A percentile compares a stretch with the other conserved stretches of the same genome.
These are phyloP conservation scores for Kitagawia praeruptora DNA, from an alignment of 129 eudicot species.

Conservation along the genomic window DNA sequence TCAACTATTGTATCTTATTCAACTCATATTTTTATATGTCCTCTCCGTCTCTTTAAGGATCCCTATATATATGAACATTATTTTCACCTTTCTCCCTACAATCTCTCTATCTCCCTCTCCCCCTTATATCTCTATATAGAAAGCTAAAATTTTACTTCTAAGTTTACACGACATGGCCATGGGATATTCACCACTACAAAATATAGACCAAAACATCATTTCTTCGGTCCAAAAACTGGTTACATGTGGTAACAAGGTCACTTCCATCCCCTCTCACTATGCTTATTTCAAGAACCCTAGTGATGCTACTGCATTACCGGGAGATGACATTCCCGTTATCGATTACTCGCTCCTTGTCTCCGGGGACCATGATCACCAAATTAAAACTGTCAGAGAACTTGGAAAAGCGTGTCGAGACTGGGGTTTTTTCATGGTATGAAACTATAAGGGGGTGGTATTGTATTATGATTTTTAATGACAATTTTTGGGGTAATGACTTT, in stretches of 20 bases:
- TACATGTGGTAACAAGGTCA: background rate
- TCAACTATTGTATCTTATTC: too few species aligned
- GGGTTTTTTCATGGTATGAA: constrained; percentile 11
- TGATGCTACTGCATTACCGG: background rate
- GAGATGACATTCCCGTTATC: constrained; percentile 11
- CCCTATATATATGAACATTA: background rate
- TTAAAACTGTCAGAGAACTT: background rate
- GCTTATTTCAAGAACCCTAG: constrained; percentile 5
- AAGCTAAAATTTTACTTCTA: background rate
- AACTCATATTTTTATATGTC: too few species aligned
- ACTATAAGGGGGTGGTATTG: too few species aligned
- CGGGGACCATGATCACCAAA: constrained; percentile 1
- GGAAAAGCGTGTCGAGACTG: constrained; percentile 14
- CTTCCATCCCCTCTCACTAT: constrained; percentile 9
- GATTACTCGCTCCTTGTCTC: constrained; percentile 14
- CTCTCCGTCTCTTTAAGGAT: too few species aligned
- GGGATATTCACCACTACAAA: background rate
- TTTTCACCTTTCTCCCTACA: background rate
- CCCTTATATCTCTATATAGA: too few species aligned
- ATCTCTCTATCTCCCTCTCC: background rate
- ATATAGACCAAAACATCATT: background rate
- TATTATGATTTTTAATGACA: too few species aligned
- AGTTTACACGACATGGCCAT: background rate
- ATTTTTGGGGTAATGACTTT: too few species aligned
- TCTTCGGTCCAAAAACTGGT: constrained; percentile 1